Conservation (phyloP, 1,139 yeast species). For the Pneumocystis canis region DNA sequence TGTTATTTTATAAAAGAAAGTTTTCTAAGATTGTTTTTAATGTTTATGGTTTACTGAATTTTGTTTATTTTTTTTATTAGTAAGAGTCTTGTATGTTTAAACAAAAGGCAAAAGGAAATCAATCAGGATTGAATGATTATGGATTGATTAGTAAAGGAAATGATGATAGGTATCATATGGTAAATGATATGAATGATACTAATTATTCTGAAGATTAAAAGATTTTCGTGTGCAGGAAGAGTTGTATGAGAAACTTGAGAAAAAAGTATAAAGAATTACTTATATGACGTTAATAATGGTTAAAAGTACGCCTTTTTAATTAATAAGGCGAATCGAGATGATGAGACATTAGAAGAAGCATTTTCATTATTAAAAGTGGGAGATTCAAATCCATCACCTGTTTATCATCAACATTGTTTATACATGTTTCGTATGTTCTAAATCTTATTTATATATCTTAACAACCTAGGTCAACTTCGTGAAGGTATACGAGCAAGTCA, state of each 20-base stretch:
- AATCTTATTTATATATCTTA: conserved; percentile 5
- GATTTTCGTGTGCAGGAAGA: conserved; percentile 12
- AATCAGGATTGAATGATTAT: conserved; percentile 5
- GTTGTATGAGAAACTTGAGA: conserved; percentile 12
- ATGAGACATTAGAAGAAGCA: not conserved
- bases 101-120: not conserved
- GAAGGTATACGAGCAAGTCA: conserved; percentile 14
- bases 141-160: conserved; percentile 16
- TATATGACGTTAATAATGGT: not conserved
- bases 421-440: conserved; percentile 6
- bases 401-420: not conserved
- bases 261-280: not conserved
- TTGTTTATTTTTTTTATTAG: not conserved
- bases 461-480: conserved; percentile 14
- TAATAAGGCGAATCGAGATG: not conserved
- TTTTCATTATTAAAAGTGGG: too few species aligned
- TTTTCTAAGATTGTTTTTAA: not conserved
- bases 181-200: not conserved
- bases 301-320: not conserved
- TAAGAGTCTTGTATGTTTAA: not conserved
- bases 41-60: not conserved
- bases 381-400: not conserved
- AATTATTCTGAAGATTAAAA: conserved; percentile 6
- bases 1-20: not conserved
- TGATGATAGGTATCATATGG: conserved; percentile 5